Evolutionary conservation across 2,329 filamentous ascomycete species (phyloP), one percentile per base, ranked within the genome.

Genomic region (Fusarium hostae): DNA sequence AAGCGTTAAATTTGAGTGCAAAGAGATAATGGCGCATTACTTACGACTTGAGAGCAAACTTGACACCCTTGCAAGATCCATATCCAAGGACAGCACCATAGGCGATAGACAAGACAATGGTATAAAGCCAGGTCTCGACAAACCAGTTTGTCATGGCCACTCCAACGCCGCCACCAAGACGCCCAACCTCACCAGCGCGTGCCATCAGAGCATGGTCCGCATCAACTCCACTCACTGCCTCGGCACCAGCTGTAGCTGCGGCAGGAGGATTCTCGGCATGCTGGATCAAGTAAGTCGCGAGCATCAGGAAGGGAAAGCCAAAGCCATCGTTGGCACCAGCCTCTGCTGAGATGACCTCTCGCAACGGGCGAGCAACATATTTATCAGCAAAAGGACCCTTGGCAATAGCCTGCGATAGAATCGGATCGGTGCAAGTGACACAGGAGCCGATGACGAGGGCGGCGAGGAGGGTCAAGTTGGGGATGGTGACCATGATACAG

Each of bases 291-390:
- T 50, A 70, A 2, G 62, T 59, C 1, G 66, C 60, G 1, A 70
- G 55, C 80, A 89, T 84, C 4, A 91, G 80, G 59, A 90, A 90
- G 0, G 88, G 88, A 45, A 90, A 90, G 0, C 87, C 88, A 22
- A 91, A 89, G 0, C 89, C 88, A 63, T 91, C 88, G 63, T 90
- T 90, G 3, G 86, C 85, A 11, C 89, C 89, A 3, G 87, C 88
- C 71, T 90, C 89, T 1, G 88, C 84, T 0, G 88, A 90, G n/a
- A 91, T 90, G 61, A 90, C 86, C 73, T 90, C 87, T 18, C 88
- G 84, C 5, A 91, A 80, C 2, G 84, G 82, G 2, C 88, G 84
- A 22, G 85, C 81, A 5, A 91, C 88, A 52, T 85, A 90, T 66
- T 89, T 89, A 73, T 91, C 88, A 1, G 89, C 84, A 70, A 91